A percentile compares a stretch with the other conserved stretches of the same genome.
Conservation (phyloP, 2,329 filamentous ascomycete species). For the Xylariaceae sp. region DNA sequence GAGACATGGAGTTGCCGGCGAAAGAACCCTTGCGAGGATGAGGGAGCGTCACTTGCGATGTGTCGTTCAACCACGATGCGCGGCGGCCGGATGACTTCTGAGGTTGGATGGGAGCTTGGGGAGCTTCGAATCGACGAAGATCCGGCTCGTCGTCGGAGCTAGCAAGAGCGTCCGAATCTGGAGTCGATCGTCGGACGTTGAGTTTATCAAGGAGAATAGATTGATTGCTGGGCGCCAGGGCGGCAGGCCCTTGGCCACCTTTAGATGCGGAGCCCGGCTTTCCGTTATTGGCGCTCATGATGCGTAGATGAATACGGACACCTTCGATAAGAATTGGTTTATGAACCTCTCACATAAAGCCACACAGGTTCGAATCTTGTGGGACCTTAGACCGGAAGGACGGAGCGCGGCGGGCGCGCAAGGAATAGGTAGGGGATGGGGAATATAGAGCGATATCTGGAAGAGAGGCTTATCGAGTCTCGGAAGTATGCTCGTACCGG, state of each 20-base stretch:
- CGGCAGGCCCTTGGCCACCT: slow-evolving; percentile 43
- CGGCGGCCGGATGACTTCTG: slow-evolving; percentile 60
- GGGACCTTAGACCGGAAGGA: slow-evolving; percentile 9
- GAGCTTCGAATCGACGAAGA: slow-evolving; percentile 51
- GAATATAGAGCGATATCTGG: slow-evolving; percentile 4
- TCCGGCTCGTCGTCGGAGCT: slow-evolving; percentile 93
- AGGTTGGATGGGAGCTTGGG: slow-evolving; percentile 43
- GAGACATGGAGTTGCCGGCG: slow-evolving; percentile 69
- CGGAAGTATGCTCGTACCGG: slow-evolving; percentile 5
- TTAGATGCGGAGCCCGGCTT: slow-evolving; percentile 50
- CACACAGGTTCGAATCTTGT: slow-evolving; percentile 7
- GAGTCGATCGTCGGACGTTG: slow-evolving; percentile 75
- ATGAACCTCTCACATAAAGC: slow-evolving; percentile 3
- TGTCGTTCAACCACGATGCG: slow-evolving; percentile 83
- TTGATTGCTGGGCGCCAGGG: slow-evolving; percentile 52
- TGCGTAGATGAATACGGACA: slow-evolving; percentile 26
- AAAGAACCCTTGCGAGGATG: slow-evolving; percentile 72
- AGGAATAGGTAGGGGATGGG: background rate
- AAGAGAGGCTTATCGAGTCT: slow-evolving; percentile 2
- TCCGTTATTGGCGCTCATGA: slow-evolving; percentile 47
- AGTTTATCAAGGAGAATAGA: slow-evolving; percentile 68
- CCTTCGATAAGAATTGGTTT: slow-evolving; percentile 8
- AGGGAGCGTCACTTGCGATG: slow-evolving; percentile 52
- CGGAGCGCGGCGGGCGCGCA: background rate
- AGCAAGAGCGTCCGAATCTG: slow-evolving; percentile 87